Percentiles rank a stretch among this genome's conserved stretches.
Conservation (phyloP, 371 early-diverging fungal species). For the Caulochytrium protostelioides region DNA sequence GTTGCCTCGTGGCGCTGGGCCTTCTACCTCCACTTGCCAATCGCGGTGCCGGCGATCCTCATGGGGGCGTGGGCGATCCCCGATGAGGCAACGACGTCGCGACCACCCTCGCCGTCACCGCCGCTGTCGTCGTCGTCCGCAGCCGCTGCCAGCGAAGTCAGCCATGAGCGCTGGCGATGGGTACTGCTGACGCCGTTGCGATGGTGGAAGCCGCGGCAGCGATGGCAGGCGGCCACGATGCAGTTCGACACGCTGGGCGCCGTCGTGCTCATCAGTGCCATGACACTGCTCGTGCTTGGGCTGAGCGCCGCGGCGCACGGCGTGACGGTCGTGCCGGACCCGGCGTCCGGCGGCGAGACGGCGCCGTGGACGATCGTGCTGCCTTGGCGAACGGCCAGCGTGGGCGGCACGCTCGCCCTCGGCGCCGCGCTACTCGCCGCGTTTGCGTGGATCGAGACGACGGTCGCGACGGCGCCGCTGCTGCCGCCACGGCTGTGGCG, state of each 20-base stretch:
- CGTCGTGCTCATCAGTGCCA: background rate
- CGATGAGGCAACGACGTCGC: too few species aligned
- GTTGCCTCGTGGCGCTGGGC: slow-evolving; percentile 2
- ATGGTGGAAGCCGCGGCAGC: background rate
- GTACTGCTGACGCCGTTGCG: background rate
- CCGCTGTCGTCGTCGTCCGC: too few species aligned
- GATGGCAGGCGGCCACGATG: background rate
- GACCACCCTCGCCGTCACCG: too few species aligned
- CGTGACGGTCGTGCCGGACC: too few species aligned
- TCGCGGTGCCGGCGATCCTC: background rate
- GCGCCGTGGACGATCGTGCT: slow-evolving; percentile 2
- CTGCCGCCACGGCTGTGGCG: slow-evolving; percentile 1
- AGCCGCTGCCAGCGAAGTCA: too few species aligned
- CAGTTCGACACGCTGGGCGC: slow-evolving; percentile 1
- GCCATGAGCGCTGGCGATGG: too few species aligned
- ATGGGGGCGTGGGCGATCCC: background rate
- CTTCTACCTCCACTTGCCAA: background rate
- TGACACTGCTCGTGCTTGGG: background rate
- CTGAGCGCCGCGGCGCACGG: too few species aligned
- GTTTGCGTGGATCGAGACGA: slow-evolving; percentile 1
- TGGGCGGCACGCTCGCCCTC: background rate
- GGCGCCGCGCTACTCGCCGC: background rate
- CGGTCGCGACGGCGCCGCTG: slow-evolving; percentile 1
- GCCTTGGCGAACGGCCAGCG: slow-evolving; percentile 1
- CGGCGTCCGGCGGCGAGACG: too few species aligned